phyloP scores from a whole-genome alignment of 1,284 basidiomycete genomes.

The Ganoderma meredithae region DNA sequence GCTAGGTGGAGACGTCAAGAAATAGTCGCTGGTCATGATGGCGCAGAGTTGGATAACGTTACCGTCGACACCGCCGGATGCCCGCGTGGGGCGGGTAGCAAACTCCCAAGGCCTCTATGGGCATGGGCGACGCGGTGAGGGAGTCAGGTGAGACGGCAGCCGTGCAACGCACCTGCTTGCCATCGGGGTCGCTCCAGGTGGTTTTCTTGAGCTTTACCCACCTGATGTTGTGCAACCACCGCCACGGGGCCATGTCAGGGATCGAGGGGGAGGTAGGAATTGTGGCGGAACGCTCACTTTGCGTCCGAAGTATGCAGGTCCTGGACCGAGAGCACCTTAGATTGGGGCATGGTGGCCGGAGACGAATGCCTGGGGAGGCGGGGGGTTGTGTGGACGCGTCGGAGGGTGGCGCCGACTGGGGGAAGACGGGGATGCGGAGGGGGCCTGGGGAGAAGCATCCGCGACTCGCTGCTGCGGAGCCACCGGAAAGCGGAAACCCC shows the following conservation, averaged over 20 bases:
- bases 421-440: not conserved
- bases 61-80: constrained; percentile 84
- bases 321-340: constrained; percentile 43
- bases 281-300: constrained; percentile 51
- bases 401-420: not conserved
- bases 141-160: not conserved
- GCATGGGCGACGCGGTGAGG: constrained; percentile 1
- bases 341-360: constrained; percentile 39
- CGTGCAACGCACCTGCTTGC: constrained; percentile 64
- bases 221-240: constrained; percentile 46
- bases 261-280: constrained; percentile 17
- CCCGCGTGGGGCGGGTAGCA: constrained; percentile 81
- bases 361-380: constrained; percentile 12
- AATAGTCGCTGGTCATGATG: not conserved
- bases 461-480: not conserved
- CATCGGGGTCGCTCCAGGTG: constrained; percentile 76
- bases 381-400: not conserved
- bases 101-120: constrained; percentile 84
- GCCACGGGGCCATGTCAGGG: constrained; percentile 17
- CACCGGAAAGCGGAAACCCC: constrained; percentile 10
- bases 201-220: constrained; percentile 82
- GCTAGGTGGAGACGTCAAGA: constrained; percentile 49
- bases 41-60: constrained; percentile 13
- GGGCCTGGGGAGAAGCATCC: not conserved
- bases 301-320: constrained; percentile 66